Percentiles rank a stretch among this genome's conserved stretches.
These are phyloP conservation scores for Cicer cuneatum DNA, from an alignment of 306 rosid genomes.

Conservation along the genomic window DNA sequence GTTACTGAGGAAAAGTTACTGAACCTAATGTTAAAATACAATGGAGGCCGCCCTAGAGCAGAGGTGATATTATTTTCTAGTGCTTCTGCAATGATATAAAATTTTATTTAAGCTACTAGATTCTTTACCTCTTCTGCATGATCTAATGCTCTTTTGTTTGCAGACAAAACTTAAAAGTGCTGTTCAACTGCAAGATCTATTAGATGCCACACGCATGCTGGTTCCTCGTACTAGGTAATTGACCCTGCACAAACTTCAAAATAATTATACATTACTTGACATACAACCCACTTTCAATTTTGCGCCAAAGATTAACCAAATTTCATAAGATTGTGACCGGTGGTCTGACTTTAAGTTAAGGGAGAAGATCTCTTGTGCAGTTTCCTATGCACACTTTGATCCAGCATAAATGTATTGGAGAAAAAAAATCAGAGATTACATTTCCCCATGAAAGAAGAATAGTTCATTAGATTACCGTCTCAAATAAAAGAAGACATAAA, in stretches of 20 bases:
- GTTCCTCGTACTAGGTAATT: conserved; percentile 89
- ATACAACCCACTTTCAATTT: conserved; percentile 12
- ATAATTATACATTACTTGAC: conserved; percentile 25
- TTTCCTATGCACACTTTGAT: conserved; percentile 28
- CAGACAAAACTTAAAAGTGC: conserved; percentile 97
- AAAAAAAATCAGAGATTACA: neutral
- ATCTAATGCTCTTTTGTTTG: conserved; percentile 42
- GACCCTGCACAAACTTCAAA: conserved; percentile 28
- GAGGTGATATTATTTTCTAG: conserved; percentile 60
- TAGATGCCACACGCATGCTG: conserved; percentile 96
- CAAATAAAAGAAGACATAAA: neutral
- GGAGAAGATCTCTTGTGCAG: neutral
- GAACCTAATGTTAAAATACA: conserved; percentile 92
- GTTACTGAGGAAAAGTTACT: conserved; percentile 96
- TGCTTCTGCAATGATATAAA: conserved; percentile 27
- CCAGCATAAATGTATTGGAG: neutral
- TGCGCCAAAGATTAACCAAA: conserved; percentile 1
- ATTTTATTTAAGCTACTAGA: conserved; percentile 3
- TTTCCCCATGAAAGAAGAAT: neutral
- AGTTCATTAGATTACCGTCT: conserved; percentile 3
- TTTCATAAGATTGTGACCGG: conserved; percentile 13
- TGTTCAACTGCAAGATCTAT: conserved; percentile 91
- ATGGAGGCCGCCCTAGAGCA: conserved; percentile 91
- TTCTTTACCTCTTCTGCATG: conserved; percentile 35
- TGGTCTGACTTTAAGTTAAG: conserved; percentile 15